phyloP scores from a whole-genome alignment of 495 filamentous ascomycete genomes.

The Neurospora sp. region DNA sequence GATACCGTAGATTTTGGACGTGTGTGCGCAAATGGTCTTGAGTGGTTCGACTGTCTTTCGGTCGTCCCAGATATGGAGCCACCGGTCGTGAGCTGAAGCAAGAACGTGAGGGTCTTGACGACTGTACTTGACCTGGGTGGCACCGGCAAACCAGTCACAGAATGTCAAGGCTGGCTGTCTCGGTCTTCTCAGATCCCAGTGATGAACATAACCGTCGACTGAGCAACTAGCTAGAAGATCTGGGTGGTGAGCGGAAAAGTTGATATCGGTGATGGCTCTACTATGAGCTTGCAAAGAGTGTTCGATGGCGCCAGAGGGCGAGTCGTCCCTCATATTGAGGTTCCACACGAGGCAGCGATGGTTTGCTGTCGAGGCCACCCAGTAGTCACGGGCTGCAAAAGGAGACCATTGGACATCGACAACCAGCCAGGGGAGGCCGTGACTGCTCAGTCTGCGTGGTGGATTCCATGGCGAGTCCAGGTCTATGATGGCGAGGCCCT shows the following conservation, averaged over 20 bases:
- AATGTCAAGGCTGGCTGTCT: conserved; percentile 69
- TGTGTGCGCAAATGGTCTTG: conserved; percentile 75
- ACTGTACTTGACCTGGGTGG: conserved; percentile 94
- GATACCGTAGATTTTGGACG: conserved; percentile 92
- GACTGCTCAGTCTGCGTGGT: conserved; percentile 69
- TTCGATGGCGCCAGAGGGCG: conserved; percentile 66
- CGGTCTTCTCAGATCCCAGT: conserved; percentile 79
- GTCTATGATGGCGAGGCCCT: conserved; percentile 88
- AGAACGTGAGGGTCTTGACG: conserved; percentile 75
- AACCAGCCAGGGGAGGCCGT: conserved; percentile 87
- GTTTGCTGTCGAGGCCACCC: conserved; percentile 90
- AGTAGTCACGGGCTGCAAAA: conserved; percentile 78
- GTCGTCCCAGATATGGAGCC: conserved; percentile 84
- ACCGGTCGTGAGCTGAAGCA: conserved; percentile 82
- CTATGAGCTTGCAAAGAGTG: conserved; percentile 84
- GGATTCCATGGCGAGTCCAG: conserved; percentile 85
- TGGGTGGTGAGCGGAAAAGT: conserved; percentile 88
- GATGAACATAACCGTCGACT: conserved; percentile 87
- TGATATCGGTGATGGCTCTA: conserved; percentile 91
- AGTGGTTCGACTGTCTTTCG: conserved; percentile 71
- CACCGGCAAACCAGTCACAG: conserved; percentile 90
- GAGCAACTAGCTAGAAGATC: conserved; percentile 84
- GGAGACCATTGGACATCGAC: conserved; percentile 99
- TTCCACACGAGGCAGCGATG: conserved; percentile 96
- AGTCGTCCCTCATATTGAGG: conserved; percentile 61